Percentiles rank a stretch among this genome's conserved stretches.
These are phyloP conservation scores for Zymoseptoria pseudotritici DNA, from an alignment of 2,329 filamentous ascomycete species.

Conservation along the genomic window DNA sequence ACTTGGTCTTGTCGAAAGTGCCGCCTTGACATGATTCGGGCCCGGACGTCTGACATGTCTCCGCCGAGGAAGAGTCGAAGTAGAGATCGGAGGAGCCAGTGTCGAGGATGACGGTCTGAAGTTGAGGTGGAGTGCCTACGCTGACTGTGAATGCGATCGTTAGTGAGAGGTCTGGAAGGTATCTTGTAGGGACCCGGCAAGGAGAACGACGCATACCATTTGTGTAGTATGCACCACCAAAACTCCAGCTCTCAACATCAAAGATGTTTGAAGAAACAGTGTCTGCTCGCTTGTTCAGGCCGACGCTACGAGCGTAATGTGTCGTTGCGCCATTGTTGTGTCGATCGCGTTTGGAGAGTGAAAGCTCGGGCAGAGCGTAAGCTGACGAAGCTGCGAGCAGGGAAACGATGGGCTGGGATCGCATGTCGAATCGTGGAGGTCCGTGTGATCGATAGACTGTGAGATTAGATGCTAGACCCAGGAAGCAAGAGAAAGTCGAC, in stretches of 20 bases:
- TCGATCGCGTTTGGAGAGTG: conserved; percentile 22
- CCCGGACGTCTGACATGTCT: conserved; percentile 16
- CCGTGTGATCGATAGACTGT: too few species aligned
- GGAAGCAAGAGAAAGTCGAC: background rate
- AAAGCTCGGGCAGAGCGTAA: conserved; percentile 20
- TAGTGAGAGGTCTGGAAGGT: background rate
- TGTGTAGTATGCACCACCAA: conserved; percentile 29
- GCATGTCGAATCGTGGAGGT: conserved; percentile 4
- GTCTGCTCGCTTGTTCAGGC: conserved; percentile 7
- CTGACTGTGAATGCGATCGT: conserved; percentile 16
- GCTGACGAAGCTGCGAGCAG: conserved; percentile 14
- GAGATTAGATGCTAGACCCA: too few species aligned
- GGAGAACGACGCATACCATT: conserved; percentile 17
- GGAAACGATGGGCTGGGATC: conserved; percentile 6
- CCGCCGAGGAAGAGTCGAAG: conserved; percentile 23
- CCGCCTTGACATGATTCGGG: conserved; percentile 24
- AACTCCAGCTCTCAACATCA: conserved; percentile 25
- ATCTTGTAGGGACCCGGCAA: too few species aligned
- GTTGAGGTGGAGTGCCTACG: conserved; percentile 28
- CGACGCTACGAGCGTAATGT: conserved; percentile 8
- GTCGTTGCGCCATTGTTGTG: conserved; percentile 14
- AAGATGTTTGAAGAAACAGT: conserved; percentile 25
- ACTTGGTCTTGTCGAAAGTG: conserved; percentile 21
- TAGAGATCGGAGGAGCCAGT: conserved; percentile 30
- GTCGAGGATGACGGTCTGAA: conserved; percentile 27